A percentile compares a stretch with the other conserved stretches of the same genome.
phyloP scores from a whole-genome alignment of 1,284 basidiomycete genomes.

The Trichosporon ovoides region DNA sequence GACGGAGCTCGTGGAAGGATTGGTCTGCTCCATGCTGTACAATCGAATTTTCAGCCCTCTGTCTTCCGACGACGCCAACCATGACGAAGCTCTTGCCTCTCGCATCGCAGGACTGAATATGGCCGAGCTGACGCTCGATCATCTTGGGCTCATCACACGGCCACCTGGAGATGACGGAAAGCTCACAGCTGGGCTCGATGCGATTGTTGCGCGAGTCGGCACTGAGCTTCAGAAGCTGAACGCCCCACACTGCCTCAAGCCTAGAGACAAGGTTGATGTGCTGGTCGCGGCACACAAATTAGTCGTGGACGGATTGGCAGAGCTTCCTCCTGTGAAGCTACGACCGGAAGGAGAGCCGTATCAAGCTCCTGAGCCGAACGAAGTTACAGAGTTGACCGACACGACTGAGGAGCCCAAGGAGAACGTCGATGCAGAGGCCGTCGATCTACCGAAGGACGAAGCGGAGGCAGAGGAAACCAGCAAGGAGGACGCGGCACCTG shows the following conservation, averaged over 20 bases:
- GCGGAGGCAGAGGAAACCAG: not conserved
- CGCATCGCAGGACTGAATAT: conserved; percentile 85
- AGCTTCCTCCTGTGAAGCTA: conserved; percentile 43
- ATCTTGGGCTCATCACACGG: conserved; percentile 71
- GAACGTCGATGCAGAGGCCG: not conserved
- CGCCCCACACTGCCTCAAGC: conserved; percentile 56
- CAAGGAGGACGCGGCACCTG: not conserved
- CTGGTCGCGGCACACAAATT: conserved; percentile 77
- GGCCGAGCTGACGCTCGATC: conserved; percentile 75
- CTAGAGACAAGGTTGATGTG: conserved; percentile 70
- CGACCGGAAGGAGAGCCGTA: conserved; percentile 48
- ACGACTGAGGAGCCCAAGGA: not conserved
- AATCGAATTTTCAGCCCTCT: conserved; percentile 63
- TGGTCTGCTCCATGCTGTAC: conserved; percentile 66
- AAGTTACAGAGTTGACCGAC: conserved; percentile 10
- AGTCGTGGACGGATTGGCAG: conserved; percentile 54
- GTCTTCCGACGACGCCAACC: conserved; percentile 69
- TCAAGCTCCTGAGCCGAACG: conserved; percentile 8
- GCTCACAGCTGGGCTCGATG: conserved; percentile 61
- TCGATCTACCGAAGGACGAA: not conserved
- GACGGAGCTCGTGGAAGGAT: conserved; percentile 66
- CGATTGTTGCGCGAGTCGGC: conserved; percentile 53
- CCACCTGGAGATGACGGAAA: conserved; percentile 47
- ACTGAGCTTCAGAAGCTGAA: conserved; percentile 68
- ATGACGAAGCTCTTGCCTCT: conserved; percentile 80